Evolutionary conservation across 2,329 filamentous ascomycete genomes (phyloP), one percentile per base, ranked within the genome.

Genomic region (Pyrenochaeta sp.): DNA sequence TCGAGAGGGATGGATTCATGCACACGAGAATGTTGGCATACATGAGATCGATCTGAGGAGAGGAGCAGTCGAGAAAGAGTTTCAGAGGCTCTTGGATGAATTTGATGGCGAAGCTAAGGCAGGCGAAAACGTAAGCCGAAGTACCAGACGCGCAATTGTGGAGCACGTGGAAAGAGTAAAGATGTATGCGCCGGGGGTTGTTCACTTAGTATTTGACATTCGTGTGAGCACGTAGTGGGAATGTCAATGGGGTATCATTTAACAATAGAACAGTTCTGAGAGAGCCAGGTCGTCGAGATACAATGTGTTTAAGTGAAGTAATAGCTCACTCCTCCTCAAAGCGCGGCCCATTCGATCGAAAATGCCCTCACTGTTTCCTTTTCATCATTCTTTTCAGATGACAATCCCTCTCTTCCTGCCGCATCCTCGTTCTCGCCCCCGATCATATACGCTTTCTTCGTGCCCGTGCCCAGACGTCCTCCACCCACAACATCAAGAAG

Each of bases 391-490:
- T 65, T 51, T 10, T 56, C 47, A 18, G 23, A 31, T 11, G 15
- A 7, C 2, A 30, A 7, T 37, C 37, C 12, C 20, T 49, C 40
- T 36, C 41, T 17, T 18, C 32, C 46, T 39, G 49, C 49, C 17
- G 48, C 51, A 27, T 56, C 55, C 4, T 21, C 53, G 36, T 69
- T 72, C 64, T 85, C 81, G 0, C 91, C 92, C 6, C 93, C 94
- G 51, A 99, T 83, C 48, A 99, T 79, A 67, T 92, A 97, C 0
- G 91, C 91, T 77, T 99, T 99, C 82, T 99, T 99, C 17, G 98
- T 95, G 44, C 91, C 91, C 2, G 95, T 98, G 0, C 93, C 95
- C 58, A 99, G 76, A 63, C 95, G 84, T 4, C 95, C 95, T 7
- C 92, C 92, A 17, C 88, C 90, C 14, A 98, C 89, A 12, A 99